Evolutionary conservation across 2,329 filamentous ascomycete species (phyloP).

Genomic region (Colletotrichum sansevieriae): DNA sequence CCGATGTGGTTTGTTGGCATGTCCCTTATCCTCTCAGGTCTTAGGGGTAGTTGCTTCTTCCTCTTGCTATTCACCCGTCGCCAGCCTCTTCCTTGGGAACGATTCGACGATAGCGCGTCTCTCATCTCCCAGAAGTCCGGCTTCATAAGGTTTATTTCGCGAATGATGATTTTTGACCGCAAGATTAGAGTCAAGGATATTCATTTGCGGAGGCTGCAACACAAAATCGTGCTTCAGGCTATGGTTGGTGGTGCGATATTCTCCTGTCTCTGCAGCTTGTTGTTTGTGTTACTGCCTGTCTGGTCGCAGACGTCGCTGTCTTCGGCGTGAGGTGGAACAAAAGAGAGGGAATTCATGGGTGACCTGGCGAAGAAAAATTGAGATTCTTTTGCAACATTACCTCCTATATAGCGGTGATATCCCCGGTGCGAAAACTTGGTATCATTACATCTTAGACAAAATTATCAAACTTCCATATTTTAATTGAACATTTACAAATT

Average conservation of each 20-base stretch:
- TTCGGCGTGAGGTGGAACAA: not conserved
- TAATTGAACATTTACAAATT: too few relatives aligned
- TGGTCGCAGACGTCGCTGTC: conserved; percentile 52
- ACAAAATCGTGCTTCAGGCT: conserved; percentile 59
- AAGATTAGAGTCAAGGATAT: conserved; percentile 60
- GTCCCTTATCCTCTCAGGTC: conserved; percentile 57
- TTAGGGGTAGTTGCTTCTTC: conserved; percentile 62
- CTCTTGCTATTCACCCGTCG: conserved; percentile 60
- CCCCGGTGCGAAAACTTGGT: not conserved
- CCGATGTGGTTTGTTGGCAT: conserved; percentile 61
- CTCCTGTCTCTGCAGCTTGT: conserved; percentile 51
- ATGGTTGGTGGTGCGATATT: conserved; percentile 54
- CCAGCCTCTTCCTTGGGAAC: conserved; percentile 62
- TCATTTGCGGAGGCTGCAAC: conserved; percentile 57
- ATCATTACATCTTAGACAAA: not conserved
- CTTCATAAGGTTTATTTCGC: conserved; percentile 49
- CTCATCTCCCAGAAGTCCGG: conserved; percentile 44
- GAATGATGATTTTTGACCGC: conserved; percentile 62
- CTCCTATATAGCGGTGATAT: conserved; percentile 11
- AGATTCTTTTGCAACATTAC: not conserved
- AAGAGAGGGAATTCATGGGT: not conserved
- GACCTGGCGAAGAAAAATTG: not conserved
- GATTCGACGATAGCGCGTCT: conserved; percentile 55
- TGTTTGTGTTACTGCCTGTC: conserved; percentile 60
- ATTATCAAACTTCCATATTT: too few relatives aligned